Evolutionary conservation across 2,329 filamentous ascomycete genomes (phyloP), one percentile per base, ranked within the genome.

Genomic region (Zasmidium cellare): DNA sequence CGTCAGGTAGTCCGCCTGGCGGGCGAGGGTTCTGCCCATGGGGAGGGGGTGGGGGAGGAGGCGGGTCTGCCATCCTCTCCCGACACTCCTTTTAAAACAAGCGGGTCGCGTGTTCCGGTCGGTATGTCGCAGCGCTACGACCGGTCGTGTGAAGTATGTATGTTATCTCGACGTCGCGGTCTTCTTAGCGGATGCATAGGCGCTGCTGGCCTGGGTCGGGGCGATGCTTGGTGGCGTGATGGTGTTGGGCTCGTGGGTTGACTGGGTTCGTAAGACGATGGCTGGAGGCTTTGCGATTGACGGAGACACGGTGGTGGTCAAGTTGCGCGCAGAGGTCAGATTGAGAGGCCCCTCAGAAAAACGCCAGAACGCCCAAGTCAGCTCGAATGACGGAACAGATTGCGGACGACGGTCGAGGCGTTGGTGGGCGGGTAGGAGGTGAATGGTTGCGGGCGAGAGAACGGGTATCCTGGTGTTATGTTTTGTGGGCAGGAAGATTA

Each of bases 1-100:
- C 92, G 1, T 89, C 83, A 2, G 93, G 93, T 49, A 97, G 80
- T 56, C 89, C 88, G n/a, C 74, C 72, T 38, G 84, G 81, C 52
- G 85, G 82, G 73, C 87, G 87, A 51, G 91, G 89, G 65, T 86
- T 88, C 71, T 86, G 82, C 75, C 92, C 91, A 77, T 96, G 92
- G 63, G 91, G 91, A 71, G 92, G 92, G 65, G 90, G 92, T 65
- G 89, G 90, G 65, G 91, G 91, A 64, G 92, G 92, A 62, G 86
- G 86, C 28, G 88, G 18, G 45, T 54, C 55, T 53, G 60, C 65
- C 66, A 68, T 69, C 20, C 41, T 57, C 45, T 46, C 54, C 56
- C 52, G 46, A 45, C 38, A 50, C 35, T 14, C 35, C 35, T 41
- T 41, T 28, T 20, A 31, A 45, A 18, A 12, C 54, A 51, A 35